These are phyloP conservation scores for Nicotiana attenuata DNA, from an alignment of 257 asterid species.

Conservation along the genomic window DNA sequence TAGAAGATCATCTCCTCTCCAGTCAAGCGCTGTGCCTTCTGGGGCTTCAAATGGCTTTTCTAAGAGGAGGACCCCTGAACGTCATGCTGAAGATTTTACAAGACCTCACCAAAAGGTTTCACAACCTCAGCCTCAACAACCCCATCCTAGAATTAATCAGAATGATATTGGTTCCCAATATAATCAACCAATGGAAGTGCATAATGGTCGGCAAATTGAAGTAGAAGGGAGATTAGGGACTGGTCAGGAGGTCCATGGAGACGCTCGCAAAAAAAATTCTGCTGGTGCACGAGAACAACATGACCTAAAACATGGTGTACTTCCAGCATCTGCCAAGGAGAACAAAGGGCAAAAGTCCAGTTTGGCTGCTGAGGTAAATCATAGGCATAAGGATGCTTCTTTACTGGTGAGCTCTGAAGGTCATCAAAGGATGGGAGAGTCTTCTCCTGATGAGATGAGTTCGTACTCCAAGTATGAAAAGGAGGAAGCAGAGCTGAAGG, in stretches of 20 bases:
- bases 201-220: slow-evolving; percentile 45
- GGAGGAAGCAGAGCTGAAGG: slow-evolving; percentile 81
- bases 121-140: slow-evolving; percentile 40
- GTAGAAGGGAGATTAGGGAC: slow-evolving; percentile 33
- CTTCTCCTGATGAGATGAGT: slow-evolving; percentile 60
- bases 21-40: slow-evolving; percentile 33
- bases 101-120: slow-evolving; percentile 45
- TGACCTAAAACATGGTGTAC: slow-evolving; percentile 38
- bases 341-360: slow-evolving; percentile 51
- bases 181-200: slow-evolving; percentile 35
- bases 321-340: slow-evolving; percentile 42
- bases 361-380: slow-evolving; percentile 43
- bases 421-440: slow-evolving; percentile 47
- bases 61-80: slow-evolving; percentile 50
- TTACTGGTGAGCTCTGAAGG: slow-evolving; percentile 47
- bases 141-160: slow-evolving; percentile 37
- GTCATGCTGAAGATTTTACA: slow-evolving; percentile 41
- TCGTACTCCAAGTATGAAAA: slow-evolving; percentile 71
- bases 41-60: slow-evolving; percentile 42
- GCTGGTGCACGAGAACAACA: slow-evolving; percentile 40
- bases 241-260: slow-evolving; percentile 36
- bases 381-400: slow-evolving; percentile 49
- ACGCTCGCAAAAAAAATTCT: slow-evolving; percentile 38
- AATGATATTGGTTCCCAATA: slow-evolving; percentile 40
- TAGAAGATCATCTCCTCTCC: slow-evolving; percentile 44